These are phyloP conservation scores for Coffea canephora DNA, from an alignment of 257 asterid species.

Conservation along the genomic window DNA sequence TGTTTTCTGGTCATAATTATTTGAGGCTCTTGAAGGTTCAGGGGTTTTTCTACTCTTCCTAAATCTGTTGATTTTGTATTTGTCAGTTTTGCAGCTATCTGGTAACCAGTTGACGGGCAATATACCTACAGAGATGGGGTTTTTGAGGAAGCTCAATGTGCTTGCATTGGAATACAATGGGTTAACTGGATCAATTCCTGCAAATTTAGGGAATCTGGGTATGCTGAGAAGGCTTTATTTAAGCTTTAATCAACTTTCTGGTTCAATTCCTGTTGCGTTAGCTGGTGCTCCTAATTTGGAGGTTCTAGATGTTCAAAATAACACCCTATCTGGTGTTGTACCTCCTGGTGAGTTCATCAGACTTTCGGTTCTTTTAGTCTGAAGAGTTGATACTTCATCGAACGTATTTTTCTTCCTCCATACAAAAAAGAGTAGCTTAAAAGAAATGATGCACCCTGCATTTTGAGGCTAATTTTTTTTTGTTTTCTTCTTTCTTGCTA, in stretches of 20 bases:
- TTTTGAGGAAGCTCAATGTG: conserved; percentile 46
- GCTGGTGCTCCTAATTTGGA: conserved; percentile 51
- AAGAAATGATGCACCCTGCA: background rate
- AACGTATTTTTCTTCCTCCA: background rate
- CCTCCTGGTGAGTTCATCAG: conserved; percentile 55
- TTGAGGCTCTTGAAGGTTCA: background rate
- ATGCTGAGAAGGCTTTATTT: conserved; percentile 48
- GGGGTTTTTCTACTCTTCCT: background rate
- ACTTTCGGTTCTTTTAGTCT: too few species aligned
- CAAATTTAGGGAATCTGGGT: conserved; percentile 47
- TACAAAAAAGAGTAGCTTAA: background rate
- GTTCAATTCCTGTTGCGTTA: conserved; percentile 55
- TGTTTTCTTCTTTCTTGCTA: background rate
- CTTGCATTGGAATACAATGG: conserved; percentile 52
- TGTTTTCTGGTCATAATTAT: background rate
- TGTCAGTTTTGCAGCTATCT: conserved; percentile 75
- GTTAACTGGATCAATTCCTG: conserved; percentile 62
- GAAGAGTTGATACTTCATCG: background rate
- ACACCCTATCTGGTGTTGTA: conserved; percentile 68
- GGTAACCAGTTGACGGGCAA: conserved; percentile 63
- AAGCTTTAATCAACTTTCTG: conserved; percentile 69
- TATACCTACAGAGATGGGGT: conserved; percentile 63
- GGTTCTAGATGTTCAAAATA: conserved; percentile 65
- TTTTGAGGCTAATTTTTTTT: conserved; percentile 13
- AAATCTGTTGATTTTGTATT: conserved; percentile 9